phyloP scores from a whole-genome alignment of 345 rosid genomes.

The Eucalyptus guilfoylei region DNA sequence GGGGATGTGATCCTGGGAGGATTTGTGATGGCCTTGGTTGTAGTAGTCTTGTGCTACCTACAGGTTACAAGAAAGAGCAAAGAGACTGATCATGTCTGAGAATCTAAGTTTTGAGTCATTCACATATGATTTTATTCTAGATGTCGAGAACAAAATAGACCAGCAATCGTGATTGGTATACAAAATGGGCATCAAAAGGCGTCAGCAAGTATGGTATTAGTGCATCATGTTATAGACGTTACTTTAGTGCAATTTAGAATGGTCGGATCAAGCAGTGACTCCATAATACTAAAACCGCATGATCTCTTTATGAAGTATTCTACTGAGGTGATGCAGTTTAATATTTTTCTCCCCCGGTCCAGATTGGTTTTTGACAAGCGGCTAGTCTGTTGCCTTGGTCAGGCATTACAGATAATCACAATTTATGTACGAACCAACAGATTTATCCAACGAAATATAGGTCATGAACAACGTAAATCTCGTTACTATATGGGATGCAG shows the following conservation, averaged over 20 bases:
- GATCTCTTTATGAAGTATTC: neutral
- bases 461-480: neutral
- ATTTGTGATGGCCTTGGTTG: conserved; percentile 6
- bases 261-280: neutral
- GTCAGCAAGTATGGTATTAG: neutral
- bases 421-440: neutral
- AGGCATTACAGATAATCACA: neutral
- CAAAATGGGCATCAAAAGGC: neutral
- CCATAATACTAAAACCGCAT: neutral
- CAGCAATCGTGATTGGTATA: neutral
- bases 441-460: neutral
- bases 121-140: neutral
- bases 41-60: conserved; percentile 15
- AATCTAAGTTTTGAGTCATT: neutral
- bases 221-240: neutral
- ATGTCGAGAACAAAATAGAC: neutral
- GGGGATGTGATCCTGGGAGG: conserved; percentile 29
- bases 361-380: neutral
- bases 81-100: neutral
- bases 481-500: neutral
- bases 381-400: neutral
- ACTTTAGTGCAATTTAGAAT: neutral
- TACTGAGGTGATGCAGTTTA: neutral
- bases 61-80: conserved; percentile 7
- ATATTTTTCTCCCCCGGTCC: neutral